Base-by-base conservation (phyloP, 2,329 filamentous ascomycete species). In the Cryphonectria japonica region DNA sequence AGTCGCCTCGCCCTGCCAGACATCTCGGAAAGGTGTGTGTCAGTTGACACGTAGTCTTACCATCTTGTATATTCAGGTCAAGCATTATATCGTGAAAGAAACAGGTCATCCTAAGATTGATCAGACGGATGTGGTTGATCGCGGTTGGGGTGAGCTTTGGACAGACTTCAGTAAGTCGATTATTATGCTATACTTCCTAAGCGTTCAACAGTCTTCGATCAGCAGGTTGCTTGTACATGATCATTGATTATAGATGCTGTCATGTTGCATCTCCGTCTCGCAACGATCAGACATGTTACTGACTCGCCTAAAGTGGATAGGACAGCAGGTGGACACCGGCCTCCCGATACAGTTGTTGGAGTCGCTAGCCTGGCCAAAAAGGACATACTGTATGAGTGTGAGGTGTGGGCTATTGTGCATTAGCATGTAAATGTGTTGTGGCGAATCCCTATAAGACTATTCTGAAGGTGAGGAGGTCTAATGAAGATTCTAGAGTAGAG, bases 51-150 rank as follows among this genome's bases (percentile, higher is more conserved):
- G 37, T 11, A 1, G 32, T 34, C 29, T 8, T 16, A 19, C 32
- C 54, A 29, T 29, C 6, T 2, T 16, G 5, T 8, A 13, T 7
- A 34, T 32, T 5, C 7, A 63, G 69, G 69, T 71, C 32, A 71
- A 69, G 50, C 69, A 71, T 13, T 71, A 71, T 60, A 69, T 71
- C 41, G 66, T 71, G 11, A 71, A 71, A 61, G 69, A 71, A 41
- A 71, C 61, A 8, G 69, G 66, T 4, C 6, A 71, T 41, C 60
- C 69, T 13, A 50, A 68, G 46, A 41, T 69, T n/a, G 69, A 71
- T 29, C 66, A 52, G 6, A 57, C 63, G 7, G 69, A 71, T 60
- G 66, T 71, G 5, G 69, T 71, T 11, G 69, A 71, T 16, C 69
- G 69, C 13, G 69, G 69, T 19, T 71, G 69, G 69, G 66, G 60